A percentile compares a stretch with the other conserved stretches of the same genome.
Conservation (phyloP, 306 rosid species). For the Cucurbita maxima region DNA sequence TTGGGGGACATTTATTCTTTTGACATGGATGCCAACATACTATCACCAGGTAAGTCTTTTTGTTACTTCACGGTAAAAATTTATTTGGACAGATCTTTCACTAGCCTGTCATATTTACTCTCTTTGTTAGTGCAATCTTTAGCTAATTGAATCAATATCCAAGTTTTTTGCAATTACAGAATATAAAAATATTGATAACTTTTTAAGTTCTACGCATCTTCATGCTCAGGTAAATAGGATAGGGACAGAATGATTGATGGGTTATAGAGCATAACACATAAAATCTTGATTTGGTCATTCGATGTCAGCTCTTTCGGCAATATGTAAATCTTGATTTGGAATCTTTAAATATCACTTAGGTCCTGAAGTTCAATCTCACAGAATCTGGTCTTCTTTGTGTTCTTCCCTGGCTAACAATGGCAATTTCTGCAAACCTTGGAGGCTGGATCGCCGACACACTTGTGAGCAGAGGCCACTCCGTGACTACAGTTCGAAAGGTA, state of each 20-base stretch:
- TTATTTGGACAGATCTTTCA: not conserved
- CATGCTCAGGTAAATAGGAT: too few relatives aligned
- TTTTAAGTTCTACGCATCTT: too few relatives aligned
- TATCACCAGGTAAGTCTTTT: conserved; percentile 67
- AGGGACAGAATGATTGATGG: too few relatives aligned
- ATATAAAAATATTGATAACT: too few relatives aligned
- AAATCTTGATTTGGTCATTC: too few relatives aligned
- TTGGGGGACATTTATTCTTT: conserved; percentile 99
- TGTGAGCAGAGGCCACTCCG: conserved; percentile 66
- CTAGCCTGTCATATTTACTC: not conserved
- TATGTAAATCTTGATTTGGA: not conserved
- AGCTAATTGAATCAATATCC: too few relatives aligned
- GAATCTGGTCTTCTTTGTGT: conserved; percentile 89
- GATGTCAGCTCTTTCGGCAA: too few relatives aligned
- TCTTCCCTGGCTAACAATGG: conserved; percentile 91
- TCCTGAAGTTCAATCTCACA: conserved; percentile 94
- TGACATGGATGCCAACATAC: conserved; percentile 99
- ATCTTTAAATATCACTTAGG: conserved; percentile 32
- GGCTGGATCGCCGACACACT: conserved; percentile 99
- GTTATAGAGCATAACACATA: too few relatives aligned
- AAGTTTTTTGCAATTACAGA: too few relatives aligned
- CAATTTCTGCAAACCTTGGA: conserved; percentile 85
- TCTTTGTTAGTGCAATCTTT: not conserved
- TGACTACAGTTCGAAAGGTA: conserved; percentile 94
- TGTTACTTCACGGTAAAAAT: not conserved